phyloP scores from a whole-genome alignment of 2,329 filamentous ascomycete genomes.

The Colletotrichum zoysiae region DNA sequence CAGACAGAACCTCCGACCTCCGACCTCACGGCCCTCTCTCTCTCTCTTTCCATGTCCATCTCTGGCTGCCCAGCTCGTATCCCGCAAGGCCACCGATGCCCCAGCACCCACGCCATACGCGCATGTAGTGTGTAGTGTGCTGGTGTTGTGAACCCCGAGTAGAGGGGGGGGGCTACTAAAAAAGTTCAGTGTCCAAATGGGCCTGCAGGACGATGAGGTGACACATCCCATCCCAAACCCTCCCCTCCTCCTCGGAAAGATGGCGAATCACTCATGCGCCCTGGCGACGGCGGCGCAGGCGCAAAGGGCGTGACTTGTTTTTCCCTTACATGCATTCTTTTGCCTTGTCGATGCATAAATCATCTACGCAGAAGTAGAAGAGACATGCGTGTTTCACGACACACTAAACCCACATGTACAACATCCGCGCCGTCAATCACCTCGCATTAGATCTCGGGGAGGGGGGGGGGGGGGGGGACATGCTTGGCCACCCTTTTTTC shows the following conservation, averaged over 20 bases:
- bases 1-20: background rate
- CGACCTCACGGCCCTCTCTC: constrained; percentile 17
- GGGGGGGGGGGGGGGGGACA: background rate
- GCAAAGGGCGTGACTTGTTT: background rate
- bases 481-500: background rate
- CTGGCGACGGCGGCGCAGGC: constrained; percentile 12
- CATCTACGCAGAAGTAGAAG: too few relatives aligned
- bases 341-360: background rate
- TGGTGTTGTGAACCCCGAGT: constrained; percentile 19
- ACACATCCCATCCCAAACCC: background rate
- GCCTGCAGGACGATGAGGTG: background rate
- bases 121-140: constrained; percentile 6
- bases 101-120: constrained; percentile 1
- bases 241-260: background rate
- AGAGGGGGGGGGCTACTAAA: too few relatives aligned
- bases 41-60: background rate
- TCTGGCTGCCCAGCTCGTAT: constrained; percentile 24
- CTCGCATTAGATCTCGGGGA: constrained; percentile 3
- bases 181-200: background rate
- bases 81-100: background rate
- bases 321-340: background rate
- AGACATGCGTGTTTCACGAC: constrained; percentile 9
- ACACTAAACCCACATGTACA: background rate
- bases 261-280: constrained; percentile 20
- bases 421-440: background rate